phyloP scores from a whole-genome alignment of 2,329 filamentous ascomycete genomes.

The Chaetomiaceae sp. region DNA sequence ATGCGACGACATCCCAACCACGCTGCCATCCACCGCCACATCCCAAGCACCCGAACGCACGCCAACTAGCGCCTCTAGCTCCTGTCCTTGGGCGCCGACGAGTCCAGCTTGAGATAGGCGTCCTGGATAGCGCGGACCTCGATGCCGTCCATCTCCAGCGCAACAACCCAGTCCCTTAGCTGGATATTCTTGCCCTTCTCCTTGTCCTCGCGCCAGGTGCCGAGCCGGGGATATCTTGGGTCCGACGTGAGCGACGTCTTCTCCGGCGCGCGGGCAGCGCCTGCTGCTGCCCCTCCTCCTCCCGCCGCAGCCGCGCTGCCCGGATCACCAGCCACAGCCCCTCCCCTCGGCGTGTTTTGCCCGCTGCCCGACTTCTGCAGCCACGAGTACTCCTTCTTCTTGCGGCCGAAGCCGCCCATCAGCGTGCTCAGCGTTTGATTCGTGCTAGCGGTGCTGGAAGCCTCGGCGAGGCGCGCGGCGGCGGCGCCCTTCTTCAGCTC shows the following conservation, averaged over 20 bases:
- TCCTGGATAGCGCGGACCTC: constrained; percentile 57
- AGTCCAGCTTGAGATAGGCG: constrained; percentile 48
- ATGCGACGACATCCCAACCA: too few species aligned
- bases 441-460: constrained; percentile 71
- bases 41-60: too few species aligned
- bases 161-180: constrained; percentile 72
- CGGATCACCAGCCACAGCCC: constrained; percentile 30
- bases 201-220: constrained; percentile 72
- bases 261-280: constrained; percentile 26
- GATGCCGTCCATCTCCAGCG: constrained; percentile 71
- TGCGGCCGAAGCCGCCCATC: constrained; percentile 57
- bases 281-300: constrained; percentile 28
- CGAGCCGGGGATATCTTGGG: constrained; percentile 54
- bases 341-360: constrained; percentile 43
- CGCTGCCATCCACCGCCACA: too few species aligned
- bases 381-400: constrained; percentile 70
- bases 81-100: constrained; percentile 11
- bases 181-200: constrained; percentile 74
- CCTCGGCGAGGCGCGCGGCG: constrained; percentile 72
- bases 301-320: constrained; percentile 50
- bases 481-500: constrained; percentile 69
- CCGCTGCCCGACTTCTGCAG: constrained; percentile 56
- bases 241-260: constrained; percentile 47
- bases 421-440: constrained; percentile 76
- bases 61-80: neutral